Percentiles rank a stretch among this genome's conserved stretches.
These are phyloP conservation scores for Starmerella riodocensis DNA, from an alignment of 805 yeast species.

Conservation along the genomic window DNA sequence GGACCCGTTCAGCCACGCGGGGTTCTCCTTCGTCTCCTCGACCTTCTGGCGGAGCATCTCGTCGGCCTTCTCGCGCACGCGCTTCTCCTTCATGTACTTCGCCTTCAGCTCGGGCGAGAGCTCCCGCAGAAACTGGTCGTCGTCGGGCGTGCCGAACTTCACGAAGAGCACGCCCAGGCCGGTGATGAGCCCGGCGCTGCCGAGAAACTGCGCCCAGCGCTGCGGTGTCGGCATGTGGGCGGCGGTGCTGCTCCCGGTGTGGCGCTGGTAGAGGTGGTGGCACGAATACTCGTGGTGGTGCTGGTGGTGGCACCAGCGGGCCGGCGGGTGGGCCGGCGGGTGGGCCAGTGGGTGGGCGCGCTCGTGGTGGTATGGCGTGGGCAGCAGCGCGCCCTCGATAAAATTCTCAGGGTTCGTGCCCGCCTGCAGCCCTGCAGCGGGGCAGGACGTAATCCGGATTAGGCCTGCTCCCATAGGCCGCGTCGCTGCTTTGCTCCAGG, in stretches of 20 bases:
- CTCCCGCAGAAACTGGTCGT: constrained; percentile 57
- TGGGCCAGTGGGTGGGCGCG: too few relatives aligned
- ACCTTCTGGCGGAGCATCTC: constrained; percentile 19
- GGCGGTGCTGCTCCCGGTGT: neutral
- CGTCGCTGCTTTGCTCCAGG: too few relatives aligned
- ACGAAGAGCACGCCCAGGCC: constrained; percentile 59
- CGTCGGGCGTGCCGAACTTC: constrained; percentile 72
- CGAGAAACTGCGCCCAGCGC: constrained; percentile 22
- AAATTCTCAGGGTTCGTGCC: too few relatives aligned
- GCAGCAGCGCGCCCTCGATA: too few relatives aligned
- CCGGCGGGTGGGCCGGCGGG: too few relatives aligned
- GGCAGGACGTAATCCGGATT: too few relatives aligned
- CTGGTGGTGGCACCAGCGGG: too few relatives aligned
- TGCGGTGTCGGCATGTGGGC: constrained; percentile 19
- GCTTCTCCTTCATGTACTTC: constrained; percentile 50
- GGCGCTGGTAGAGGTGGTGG: too few relatives aligned
- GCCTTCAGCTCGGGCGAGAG: constrained; percentile 75
- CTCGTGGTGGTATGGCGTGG: too few relatives aligned
- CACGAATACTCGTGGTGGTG: too few relatives aligned
- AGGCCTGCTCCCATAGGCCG: too few relatives aligned
- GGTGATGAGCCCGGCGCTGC: constrained; percentile 47
- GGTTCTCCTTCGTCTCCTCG: constrained; percentile 20
- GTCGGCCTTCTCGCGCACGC: constrained; percentile 18
- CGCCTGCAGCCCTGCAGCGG: too few relatives aligned
- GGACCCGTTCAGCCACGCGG: constrained; percentile 25